A percentile compares a stretch with the other conserved stretches of the same genome.
phyloP scores from a whole-genome alignment of 2,329 filamentous ascomycete species.

The Cladosporium sp. region DNA sequence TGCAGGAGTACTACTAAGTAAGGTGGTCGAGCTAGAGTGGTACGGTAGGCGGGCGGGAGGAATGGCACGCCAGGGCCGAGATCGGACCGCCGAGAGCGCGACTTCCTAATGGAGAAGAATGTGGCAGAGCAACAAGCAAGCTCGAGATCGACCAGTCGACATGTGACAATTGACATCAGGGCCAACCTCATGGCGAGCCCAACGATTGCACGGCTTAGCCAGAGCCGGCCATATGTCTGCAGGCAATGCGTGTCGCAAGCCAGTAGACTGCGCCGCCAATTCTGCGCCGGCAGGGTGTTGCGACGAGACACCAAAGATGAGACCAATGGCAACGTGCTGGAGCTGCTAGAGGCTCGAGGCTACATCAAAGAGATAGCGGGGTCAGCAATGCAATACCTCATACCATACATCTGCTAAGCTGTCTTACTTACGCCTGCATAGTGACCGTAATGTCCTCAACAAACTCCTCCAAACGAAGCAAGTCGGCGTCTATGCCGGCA shows the following conservation, averaged over 20 bases:
- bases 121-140: not conserved
- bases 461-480: conserved; percentile 64
- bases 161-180: conserved; percentile 4
- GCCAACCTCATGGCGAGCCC: not conserved
- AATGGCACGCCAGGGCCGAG: not conserved
- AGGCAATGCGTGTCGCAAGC: not conserved
- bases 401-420: not conserved
- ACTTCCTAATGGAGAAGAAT: not conserved
- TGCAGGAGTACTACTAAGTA: too few relatives aligned
- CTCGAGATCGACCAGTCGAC: not conserved
- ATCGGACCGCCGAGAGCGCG: not conserved
- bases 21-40: too few relatives aligned
- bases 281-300: not conserved
- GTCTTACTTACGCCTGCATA: conserved; percentile 23
- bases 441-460: conserved; percentile 56
- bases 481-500: conserved; percentile 74
- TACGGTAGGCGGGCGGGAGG: not conserved
- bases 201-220: not conserved
- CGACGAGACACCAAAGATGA: not conserved
- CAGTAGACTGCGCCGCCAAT: not conserved
- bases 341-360: conserved; percentile 68
- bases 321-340: conserved; percentile 44
- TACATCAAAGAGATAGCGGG: conserved; percentile 73
- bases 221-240: conserved; percentile 8
- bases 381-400: conserved; percentile 47